A percentile compares a stretch with the other conserved stretches of the same genome.
Conservation (phyloP, 345 rosid species). For the Isatis tinctoria region DNA sequence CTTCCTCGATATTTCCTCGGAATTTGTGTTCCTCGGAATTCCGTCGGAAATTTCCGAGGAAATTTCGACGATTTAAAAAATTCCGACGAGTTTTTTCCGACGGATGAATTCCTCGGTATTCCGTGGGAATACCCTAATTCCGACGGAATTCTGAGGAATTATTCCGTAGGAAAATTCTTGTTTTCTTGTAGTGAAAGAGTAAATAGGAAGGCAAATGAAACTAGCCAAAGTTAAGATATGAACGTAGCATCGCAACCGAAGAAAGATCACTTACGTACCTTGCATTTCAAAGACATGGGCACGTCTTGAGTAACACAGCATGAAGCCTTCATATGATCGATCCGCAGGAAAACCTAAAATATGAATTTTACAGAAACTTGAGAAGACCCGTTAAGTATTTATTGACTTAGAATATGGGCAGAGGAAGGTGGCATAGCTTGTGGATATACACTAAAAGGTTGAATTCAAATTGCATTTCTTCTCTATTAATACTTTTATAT, state of each 20-base stretch:
- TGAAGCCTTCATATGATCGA: neutral
- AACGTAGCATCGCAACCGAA: neutral
- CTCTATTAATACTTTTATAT: neutral
- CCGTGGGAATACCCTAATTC: too few species aligned
- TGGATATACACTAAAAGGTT: neutral
- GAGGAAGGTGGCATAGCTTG: neutral
- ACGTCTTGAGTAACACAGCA: neutral
- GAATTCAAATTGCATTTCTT: neutral
- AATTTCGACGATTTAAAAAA: too few species aligned
- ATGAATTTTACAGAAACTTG: neutral
- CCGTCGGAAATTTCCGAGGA: too few species aligned
- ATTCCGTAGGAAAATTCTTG: too few species aligned
- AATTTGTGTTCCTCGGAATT: too few species aligned
- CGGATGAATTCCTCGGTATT: too few species aligned
- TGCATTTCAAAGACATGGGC: conserved; percentile 3
- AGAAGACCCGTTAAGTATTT: neutral
- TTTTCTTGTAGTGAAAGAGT: too few species aligned
- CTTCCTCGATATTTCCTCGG: too few species aligned
- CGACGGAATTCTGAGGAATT: too few species aligned
- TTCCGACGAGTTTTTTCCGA: too few species aligned
- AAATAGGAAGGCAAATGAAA: neutral
- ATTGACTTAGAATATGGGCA: neutral
- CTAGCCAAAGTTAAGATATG: neutral
- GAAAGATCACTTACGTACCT: conserved; percentile 8
- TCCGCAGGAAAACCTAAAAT: neutral